These are phyloP conservation scores for Penicillium sp. DNA, from an alignment of 2,329 filamentous ascomycete genomes.

Conservation along the genomic window DNA sequence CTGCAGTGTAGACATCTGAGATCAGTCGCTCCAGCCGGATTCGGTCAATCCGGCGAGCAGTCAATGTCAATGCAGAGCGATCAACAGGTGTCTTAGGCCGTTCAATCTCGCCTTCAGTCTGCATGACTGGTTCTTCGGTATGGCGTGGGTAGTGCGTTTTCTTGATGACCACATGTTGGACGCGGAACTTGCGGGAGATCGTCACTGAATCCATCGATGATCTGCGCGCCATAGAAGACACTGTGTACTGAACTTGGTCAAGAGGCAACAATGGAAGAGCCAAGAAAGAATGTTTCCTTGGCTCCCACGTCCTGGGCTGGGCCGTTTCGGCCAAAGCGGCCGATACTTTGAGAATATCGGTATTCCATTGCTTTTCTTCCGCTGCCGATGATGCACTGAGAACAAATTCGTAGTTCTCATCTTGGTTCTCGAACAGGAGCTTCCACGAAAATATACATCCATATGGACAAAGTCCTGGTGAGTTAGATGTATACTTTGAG, in stretches of 20 bases:
- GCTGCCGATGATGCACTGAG: conserved; percentile 73
- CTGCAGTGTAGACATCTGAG: conserved; percentile 73
- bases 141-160: conserved; percentile 67
- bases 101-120: conserved; percentile 51
- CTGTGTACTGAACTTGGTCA: conserved; percentile 65
- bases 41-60: conserved; percentile 65
- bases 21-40: conserved; percentile 66
- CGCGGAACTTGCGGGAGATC: conserved; percentile 59
- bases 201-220: conserved; percentile 71
- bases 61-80: conserved; percentile 59
- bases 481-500: conserved; percentile 1
- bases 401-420: conserved; percentile 72
- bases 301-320: conserved; percentile 33
- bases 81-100: conserved; percentile 73
- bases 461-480: conserved; percentile 71
- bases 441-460: conserved; percentile 88
- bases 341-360: conserved; percentile 51
- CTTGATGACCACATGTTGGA: conserved; percentile 73
- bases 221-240: conserved; percentile 47
- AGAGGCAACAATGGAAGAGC: conserved; percentile 63
- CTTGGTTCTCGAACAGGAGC: conserved; percentile 67
- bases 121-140: conserved; percentile 38
- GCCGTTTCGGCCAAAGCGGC: conserved; percentile 45
- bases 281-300: conserved; percentile 36
- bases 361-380: conserved; percentile 74